Conservation (phyloP, 2,329 filamentous ascomycete genomes). For the Microascus cirrosus region DNA sequence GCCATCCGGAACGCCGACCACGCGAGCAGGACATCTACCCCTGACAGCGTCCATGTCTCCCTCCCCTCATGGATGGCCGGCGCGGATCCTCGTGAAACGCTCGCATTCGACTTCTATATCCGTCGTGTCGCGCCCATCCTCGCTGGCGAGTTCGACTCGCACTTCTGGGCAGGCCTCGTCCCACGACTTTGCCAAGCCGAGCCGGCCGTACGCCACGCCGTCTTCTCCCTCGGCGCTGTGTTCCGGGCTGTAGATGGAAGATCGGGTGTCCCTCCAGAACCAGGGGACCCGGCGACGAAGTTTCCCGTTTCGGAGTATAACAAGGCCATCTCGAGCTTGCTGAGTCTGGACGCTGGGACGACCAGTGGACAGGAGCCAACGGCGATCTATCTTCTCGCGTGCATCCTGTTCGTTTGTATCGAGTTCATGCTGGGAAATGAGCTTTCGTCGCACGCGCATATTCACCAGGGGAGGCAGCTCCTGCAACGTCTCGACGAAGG, state of each 20-base stretch:
- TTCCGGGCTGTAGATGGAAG: slow-evolving; percentile 12
- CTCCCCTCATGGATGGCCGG: neutral
- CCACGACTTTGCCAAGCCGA: slow-evolving; percentile 8
- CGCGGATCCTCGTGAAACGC: slow-evolving; percentile 11
- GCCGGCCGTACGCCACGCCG: slow-evolving; percentile 13
- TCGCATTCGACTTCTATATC: slow-evolving; percentile 20
- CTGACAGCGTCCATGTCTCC: slow-evolving; percentile 20
- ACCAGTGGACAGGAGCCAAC: slow-evolving; percentile 9
- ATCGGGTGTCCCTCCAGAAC: neutral
- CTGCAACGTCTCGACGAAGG: slow-evolving; percentile 19
- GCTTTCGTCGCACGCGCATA: slow-evolving; percentile 15
- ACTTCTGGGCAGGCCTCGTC: slow-evolving; percentile 13
- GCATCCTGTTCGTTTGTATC: slow-evolving; percentile 18
- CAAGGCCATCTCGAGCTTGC: slow-evolving; percentile 18
- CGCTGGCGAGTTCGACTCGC: slow-evolving; percentile 9
- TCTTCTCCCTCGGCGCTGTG: slow-evolving; percentile 19
- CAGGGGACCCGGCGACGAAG: slow-evolving; percentile 12
- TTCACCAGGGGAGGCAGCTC: slow-evolving; percentile 29
- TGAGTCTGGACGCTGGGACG: slow-evolving; percentile 10
- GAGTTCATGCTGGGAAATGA: slow-evolving; percentile 16
- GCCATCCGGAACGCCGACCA: slow-evolving; percentile 1
- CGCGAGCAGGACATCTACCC: neutral
- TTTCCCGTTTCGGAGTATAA: slow-evolving; percentile 27
- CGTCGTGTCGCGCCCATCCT: slow-evolving; percentile 13
- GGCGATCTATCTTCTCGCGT: slow-evolving; percentile 16